Evolutionary conservation across 768 basidiomycete genomes (phyloP).

Genomic region (Terana coerulea): DNA sequence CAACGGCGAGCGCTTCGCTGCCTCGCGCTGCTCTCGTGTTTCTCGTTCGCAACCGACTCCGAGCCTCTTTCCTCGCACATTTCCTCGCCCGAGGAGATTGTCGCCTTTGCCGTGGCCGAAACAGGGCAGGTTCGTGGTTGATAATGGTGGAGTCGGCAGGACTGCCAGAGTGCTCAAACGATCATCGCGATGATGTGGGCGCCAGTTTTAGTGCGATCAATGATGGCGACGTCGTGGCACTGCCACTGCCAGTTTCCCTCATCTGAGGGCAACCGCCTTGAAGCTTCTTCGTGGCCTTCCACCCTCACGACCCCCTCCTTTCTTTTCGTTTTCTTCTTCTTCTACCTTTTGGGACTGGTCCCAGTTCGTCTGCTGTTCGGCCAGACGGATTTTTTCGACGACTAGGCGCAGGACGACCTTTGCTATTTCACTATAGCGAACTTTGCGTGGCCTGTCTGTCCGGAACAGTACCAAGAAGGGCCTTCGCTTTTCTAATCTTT

Average conservation of each 20-base stretch:
- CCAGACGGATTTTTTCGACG: slow-evolving; percentile 24
- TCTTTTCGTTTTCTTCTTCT: slow-evolving; percentile 16
- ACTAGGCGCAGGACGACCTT: slow-evolving; percentile 42
- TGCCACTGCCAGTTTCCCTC: slow-evolving; percentile 1
- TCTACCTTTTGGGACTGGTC: slow-evolving; percentile 21
- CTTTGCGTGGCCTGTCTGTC: slow-evolving; percentile 22
- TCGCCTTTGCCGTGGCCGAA: no score
- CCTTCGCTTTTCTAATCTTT: slow-evolving; percentile 16
- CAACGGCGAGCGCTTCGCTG: no score
- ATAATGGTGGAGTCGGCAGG: not conserved
- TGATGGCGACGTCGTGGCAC: slow-evolving; percentile 1
- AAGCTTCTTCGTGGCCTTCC: not conserved
- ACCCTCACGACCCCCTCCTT: slow-evolving; percentile 13
- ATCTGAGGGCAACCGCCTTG: slow-evolving; percentile 7
- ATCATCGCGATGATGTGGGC: slow-evolving; percentile 2
- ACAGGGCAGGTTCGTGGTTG: no score
- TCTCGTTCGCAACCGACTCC: no score
- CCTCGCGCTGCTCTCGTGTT: no score
- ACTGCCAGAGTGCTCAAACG: not conserved
- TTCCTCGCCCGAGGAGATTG: no score
- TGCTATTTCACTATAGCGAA: slow-evolving; percentile 18
- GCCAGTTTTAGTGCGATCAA: slow-evolving; percentile 3
- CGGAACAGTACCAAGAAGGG: slow-evolving; percentile 14
- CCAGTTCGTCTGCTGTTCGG: slow-evolving; percentile 24
- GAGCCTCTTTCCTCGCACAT: no score